Evolutionary conservation across 805 yeast genomes (phyloP), one percentile per base, ranked within the genome.

Genomic region (Debaryomyces tyrocola): DNA sequence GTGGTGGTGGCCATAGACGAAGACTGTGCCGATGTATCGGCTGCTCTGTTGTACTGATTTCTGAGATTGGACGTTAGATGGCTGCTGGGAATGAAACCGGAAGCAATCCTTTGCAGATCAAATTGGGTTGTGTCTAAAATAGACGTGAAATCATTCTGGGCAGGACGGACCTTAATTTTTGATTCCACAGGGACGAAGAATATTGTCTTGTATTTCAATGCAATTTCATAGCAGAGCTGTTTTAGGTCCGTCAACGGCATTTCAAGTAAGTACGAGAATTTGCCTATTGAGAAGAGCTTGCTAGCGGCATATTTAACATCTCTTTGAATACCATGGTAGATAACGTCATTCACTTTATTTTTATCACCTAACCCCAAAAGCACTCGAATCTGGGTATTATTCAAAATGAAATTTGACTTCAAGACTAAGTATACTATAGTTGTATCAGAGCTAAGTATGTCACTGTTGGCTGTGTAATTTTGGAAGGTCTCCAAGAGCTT

Each of bases 221-320:
- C 69, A 6, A 64, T 53, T 18, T 52, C 47, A 41, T 62, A 64
- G 42, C 59, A 54, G 1, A 59, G 48, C 3, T 57, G 52, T 20
- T 60, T 57, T 7, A 64, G 24, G 40, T 63, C 59, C 2, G 69
- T 60, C 35, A 64, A 39, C 1, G 68, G 67, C 44, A 57, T 50
- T 4, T 60, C 57, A 6, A 45, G 47, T 17, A 54, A 40, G 15
- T 34, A 10, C 15, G 24, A 5, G 6, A 33, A 17, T 12, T 35
- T 21, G 8, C 39, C 31, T 4, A 20, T 9, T 3, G 17, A 8
- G 24, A 24, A 41, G 7, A 48, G 35, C 12, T 31, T 17, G 20
- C 24, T 24, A 6, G 41, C 45, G 10, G 39, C 17, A 8, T 27
- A 20, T 28, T 28, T 11, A 6, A 44, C 28, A 15, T 33, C 41